Conservation (phyloP, 768 basidiomycete species). For the Rhizopogon rudus region DNA sequence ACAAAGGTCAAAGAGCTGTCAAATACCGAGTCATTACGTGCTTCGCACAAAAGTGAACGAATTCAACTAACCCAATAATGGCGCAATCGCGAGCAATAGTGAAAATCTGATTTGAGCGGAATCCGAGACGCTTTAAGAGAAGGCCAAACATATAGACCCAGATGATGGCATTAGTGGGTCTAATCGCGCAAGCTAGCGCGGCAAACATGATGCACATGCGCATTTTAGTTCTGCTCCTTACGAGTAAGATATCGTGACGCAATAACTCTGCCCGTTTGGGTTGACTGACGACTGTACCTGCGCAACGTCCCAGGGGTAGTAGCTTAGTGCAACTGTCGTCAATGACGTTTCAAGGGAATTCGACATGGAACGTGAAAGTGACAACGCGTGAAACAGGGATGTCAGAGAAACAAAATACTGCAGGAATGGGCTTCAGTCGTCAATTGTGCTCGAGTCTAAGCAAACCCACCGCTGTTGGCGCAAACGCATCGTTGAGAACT, state of each 20-base stretch:
- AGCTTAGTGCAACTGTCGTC: conserved; percentile 68
- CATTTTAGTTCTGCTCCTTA: conserved; percentile 29
- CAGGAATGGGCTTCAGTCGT: not conserved
- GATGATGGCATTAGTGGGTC: conserved; percentile 86
- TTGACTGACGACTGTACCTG: conserved; percentile 21
- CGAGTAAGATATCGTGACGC: conserved; percentile 20
- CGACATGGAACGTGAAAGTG: conserved; percentile 83
- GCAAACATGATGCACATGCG: conserved; percentile 49
- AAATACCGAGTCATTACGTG: conserved; percentile 2
- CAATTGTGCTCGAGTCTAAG: not conserved
- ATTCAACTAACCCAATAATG: conserved; percentile 40
- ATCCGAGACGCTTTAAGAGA: conserved; percentile 51
- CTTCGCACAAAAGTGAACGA: not conserved
- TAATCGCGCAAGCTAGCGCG: conserved; percentile 71
- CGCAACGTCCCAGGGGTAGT: conserved; percentile 67
- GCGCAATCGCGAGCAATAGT: conserved; percentile 35
- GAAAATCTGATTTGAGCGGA: conserved; percentile 24
- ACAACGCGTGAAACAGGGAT: conserved; percentile 83
- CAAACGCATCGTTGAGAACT: conserved; percentile 54
- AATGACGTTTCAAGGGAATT: conserved; percentile 92
- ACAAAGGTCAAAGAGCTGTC: conserved; percentile 15
- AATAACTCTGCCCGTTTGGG: conserved; percentile 14
- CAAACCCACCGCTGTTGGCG: conserved; percentile 55
- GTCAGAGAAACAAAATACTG: conserved; percentile 79
- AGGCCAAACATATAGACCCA: conserved; percentile 70